Evolutionary conservation across 805 yeast genomes (phyloP).

Genomic region (Ogataea wickerhamii): DNA sequence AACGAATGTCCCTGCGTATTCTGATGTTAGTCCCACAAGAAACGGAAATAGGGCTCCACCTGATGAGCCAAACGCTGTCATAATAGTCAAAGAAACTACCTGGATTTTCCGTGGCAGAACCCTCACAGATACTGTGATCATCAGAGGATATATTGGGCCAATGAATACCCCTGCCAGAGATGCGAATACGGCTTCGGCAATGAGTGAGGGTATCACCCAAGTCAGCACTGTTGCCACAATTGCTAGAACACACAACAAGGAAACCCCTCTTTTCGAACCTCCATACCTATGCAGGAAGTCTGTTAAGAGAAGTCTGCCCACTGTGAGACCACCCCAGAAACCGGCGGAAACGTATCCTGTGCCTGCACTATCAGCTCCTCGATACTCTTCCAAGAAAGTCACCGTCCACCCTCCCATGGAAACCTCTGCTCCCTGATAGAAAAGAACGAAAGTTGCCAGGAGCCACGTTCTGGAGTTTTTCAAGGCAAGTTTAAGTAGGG

Average conservation of each 20-base stretch:
- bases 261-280: slow-evolving; percentile 46
- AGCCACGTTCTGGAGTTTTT: slow-evolving; percentile 41
- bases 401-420: slow-evolving; percentile 69
- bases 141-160: slow-evolving; percentile 64
- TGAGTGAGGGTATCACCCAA: slow-evolving; percentile 46
- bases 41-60: slow-evolving; percentile 60
- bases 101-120: slow-evolving; percentile 51
- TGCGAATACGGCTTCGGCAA: slow-evolving; percentile 44
- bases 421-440: slow-evolving; percentile 69
- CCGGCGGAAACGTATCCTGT: slow-evolving; percentile 67
- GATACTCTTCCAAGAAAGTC: slow-evolving; percentile 54
- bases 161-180: slow-evolving; percentile 54
- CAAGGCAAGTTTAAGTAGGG: slow-evolving; percentile 36
- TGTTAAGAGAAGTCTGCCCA: slow-evolving; percentile 56
- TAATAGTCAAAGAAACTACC: slow-evolving; percentile 46
- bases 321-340: slow-evolving; percentile 68
- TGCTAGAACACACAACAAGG: slow-evolving; percentile 33
- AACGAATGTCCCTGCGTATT: slow-evolving; percentile 44
- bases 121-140: slow-evolving; percentile 42
- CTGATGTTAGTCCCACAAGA: slow-evolving; percentile 46
- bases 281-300: slow-evolving; percentile 33
- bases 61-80: slow-evolving; percentile 53
- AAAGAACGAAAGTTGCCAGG: slow-evolving; percentile 51
- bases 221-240: slow-evolving; percentile 38
- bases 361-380: slow-evolving; percentile 42